Conservation (phyloP, 768 basidiomycete species). For the Rhizopogon sp. region DNA sequence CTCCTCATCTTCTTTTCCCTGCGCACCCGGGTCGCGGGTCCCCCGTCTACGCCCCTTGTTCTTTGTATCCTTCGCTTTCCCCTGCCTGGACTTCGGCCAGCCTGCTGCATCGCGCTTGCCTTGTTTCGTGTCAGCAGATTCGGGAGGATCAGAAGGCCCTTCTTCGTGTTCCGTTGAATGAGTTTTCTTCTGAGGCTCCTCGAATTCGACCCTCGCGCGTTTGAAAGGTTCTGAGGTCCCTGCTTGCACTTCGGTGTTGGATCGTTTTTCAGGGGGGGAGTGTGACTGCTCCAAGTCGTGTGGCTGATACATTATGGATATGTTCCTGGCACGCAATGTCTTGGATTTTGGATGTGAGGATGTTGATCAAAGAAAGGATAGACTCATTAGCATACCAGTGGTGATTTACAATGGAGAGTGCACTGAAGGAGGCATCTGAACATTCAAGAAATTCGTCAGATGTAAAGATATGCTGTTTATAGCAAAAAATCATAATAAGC, state of each 20-base stretch:
- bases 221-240: constrained; percentile 6
- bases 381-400: neutral
- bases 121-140: neutral
- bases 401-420: neutral
- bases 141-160: neutral
- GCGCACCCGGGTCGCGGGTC: constrained; percentile 31
- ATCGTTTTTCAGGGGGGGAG: constrained; percentile 9
- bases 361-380: neutral
- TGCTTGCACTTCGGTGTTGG: neutral
- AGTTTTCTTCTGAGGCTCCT: neutral
- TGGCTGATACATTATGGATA: constrained; percentile 1
- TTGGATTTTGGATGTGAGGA: neutral
- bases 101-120: constrained; percentile 24
- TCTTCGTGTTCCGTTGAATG: neutral
- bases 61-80: constrained; percentile 33
- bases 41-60: constrained; percentile 37
- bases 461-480: neutral
- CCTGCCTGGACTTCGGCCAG: constrained; percentile 27
- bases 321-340: neutral
- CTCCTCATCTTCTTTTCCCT: constrained; percentile 15
- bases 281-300: neutral
- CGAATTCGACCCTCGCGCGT: constrained; percentile 7
- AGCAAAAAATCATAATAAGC: neutral
- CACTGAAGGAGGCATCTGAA: neutral
- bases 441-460: constrained; percentile 3